These are phyloP conservation scores for Beauveria brongniartii DNA, from an alignment of 2,329 filamentous ascomycete genomes.

Conservation along the genomic window DNA sequence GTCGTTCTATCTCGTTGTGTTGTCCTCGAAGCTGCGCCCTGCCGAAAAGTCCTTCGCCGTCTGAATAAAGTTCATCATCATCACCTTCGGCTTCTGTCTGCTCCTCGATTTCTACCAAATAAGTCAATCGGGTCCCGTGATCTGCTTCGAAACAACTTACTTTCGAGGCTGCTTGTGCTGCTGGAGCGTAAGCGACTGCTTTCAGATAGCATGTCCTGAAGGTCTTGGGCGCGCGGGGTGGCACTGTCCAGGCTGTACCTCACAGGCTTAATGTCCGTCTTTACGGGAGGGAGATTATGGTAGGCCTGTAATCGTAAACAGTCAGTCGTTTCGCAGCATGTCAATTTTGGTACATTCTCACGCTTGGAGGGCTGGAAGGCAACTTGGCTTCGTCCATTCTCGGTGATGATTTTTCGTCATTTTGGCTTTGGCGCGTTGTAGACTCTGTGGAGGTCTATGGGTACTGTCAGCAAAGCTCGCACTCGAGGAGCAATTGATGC, in stretches of 20 bases:
- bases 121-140: conserved; percentile 14
- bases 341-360: conserved; percentile 9
- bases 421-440: conserved; percentile 25
- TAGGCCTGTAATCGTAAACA: conserved; percentile 8
- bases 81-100: conserved; percentile 46
- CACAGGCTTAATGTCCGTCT: conserved; percentile 62
- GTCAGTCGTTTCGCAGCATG: background rate
- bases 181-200: conserved; percentile 52
- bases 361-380: conserved; percentile 17
- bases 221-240: conserved; percentile 76
- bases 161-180: conserved; percentile 68
- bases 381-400: conserved; percentile 29
- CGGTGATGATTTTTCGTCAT: conserved; percentile 29
- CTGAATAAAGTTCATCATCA: conserved; percentile 38
- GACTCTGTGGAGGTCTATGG: conserved; percentile 35
- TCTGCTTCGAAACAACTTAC: conserved; percentile 36
- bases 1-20: conserved; percentile 59
- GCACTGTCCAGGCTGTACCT: conserved; percentile 59
- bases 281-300: conserved; percentile 61
- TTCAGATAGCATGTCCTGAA: conserved; percentile 61
- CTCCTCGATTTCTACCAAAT: conserved; percentile 44
- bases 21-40: conserved; percentile 50
- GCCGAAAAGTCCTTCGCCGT: conserved; percentile 70
- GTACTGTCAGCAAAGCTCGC: conserved; percentile 16
- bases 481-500: background rate